Evolutionary conservation across 164 flowering plant species (phyloP).

Genomic region (Cinnamomum chago): DNA sequence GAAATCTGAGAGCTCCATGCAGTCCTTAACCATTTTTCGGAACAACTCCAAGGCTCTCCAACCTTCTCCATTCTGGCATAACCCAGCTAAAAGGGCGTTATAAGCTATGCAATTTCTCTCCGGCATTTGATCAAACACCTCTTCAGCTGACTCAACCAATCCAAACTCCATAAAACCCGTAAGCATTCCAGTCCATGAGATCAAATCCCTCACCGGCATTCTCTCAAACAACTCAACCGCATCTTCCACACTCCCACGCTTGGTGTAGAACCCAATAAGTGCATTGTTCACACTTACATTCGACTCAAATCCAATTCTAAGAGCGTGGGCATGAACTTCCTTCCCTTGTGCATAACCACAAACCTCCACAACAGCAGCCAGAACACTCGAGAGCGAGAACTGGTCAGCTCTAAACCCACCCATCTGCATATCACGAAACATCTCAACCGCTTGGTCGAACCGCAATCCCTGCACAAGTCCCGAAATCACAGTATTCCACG

Average conservation of each 20-base stretch:
- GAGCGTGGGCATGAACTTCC: conserved; percentile 65
- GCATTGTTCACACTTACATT: conserved; percentile 74
- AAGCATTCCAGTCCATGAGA: conserved; percentile 78
- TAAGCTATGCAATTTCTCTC: conserved; percentile 55
- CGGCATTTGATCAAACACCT: conserved; percentile 59
- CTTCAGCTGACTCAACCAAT: conserved; percentile 48
- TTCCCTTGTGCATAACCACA: conserved; percentile 33
- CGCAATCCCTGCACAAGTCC: conserved; percentile 42
- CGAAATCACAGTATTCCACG: conserved; percentile 78
- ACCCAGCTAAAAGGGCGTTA: conserved; percentile 70
- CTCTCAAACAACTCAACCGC: conserved; percentile 44
- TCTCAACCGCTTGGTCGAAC: conserved; percentile 46
- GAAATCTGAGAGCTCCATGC: conserved; percentile 58
- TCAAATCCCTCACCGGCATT: conserved; percentile 54
- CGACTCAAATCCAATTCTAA: conserved; percentile 48
- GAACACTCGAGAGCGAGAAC: conserved; percentile 55
- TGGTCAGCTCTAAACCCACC: conserved; percentile 43
- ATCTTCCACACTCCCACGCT: conserved; percentile 47
- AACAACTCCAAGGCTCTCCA: conserved; percentile 51
- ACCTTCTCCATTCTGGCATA: conserved; percentile 55
- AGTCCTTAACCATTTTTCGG: conserved; percentile 45
- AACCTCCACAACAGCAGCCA: conserved; percentile 50
- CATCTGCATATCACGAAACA: conserved; percentile 48
- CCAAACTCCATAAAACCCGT: conserved; percentile 68
- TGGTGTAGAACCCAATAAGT: conserved; percentile 61